Percentiles rank a stretch among this genome's conserved stretches.
Conservation (phyloP, 23 red algal species). For the Gracilaria domingensis region DNA sequence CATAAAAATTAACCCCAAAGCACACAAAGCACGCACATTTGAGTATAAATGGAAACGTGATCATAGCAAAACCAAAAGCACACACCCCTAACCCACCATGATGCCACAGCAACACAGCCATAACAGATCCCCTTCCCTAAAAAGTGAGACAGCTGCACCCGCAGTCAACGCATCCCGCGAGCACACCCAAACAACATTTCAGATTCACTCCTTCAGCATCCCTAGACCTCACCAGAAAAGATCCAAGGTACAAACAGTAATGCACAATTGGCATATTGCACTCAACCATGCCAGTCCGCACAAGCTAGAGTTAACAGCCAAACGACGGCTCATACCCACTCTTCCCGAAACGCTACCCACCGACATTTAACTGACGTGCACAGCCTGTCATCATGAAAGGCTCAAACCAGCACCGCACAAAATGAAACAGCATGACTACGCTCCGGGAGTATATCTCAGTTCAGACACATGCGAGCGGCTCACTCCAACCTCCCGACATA, state of each 20-base stretch:
- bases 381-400: not conserved
- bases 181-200: not conserved
- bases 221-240: no score
- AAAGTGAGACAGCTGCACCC: no score
- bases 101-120: not conserved
- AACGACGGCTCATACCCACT: not conserved
- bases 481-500: not conserved
- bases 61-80: not conserved
- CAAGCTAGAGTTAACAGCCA: not conserved
- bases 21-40: not conserved
- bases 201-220: not conserved
- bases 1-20: not conserved
- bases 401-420: not conserved
- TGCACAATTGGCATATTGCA: not conserved
- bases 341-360: not conserved
- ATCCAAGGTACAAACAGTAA: not conserved
- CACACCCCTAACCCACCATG: not conserved
- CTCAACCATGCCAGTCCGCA: not conserved
- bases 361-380: not conserved
- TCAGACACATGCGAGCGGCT: not conserved
- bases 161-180: not conserved
- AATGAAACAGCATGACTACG: not conserved
- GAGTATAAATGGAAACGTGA: not conserved
- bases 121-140: no score
- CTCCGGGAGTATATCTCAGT: not conserved